Evolutionary conservation across 768 basidiomycete species (phyloP), one percentile per base, ranked within the genome.

Genomic region (Hypsizygus marmoreus): DNA sequence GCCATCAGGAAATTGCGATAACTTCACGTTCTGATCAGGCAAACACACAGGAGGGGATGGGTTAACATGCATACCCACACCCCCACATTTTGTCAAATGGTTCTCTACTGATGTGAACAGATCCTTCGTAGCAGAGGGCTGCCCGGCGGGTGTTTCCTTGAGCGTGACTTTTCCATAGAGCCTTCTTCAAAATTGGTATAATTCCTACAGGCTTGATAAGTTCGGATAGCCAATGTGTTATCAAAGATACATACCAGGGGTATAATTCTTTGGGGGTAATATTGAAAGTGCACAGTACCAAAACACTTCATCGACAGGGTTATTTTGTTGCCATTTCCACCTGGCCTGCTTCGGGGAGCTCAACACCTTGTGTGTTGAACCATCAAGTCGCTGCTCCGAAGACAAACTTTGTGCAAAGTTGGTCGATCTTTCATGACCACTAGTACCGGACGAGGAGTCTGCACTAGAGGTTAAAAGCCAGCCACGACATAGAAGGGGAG

Each of bases 1-100:
- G 77, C 71, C 84, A 93, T 92, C 52, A 89, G 54, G 55, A 86
- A 92, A 60, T 91, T 92, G 16, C 88, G 84, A 59, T 93, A 91
- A 19, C 90, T 92, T 47, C 6, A 39, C 7, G 17, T 13, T 34
- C 16, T 13, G 17, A 24, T 36, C 25, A 54, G 43, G 34, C 25
- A 40, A 25, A 17, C 14, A 40, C 13, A 22, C n/a, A 34, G 38
- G 6, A 19, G 26, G n/a, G 32, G 28, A 36, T 55, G 23, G 29
- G 23, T 12, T 12, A 22, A 23, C 14, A 29, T 37, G 35, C 31
- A 26, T 57, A 78, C 86, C 85, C 87, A 54, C 86, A 88, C 11
- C 89, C 89, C 89, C 89, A 93, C 1, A 45, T 40, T 8, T 53
- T 51, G 57, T 93, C 90, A 75, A 84, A 89, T 0, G 46, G 7